Percentiles rank a stretch among this genome's conserved stretches.
phyloP scores from a whole-genome alignment of 148 eudicot genomes.

The Selenicereus undatus region DNA sequence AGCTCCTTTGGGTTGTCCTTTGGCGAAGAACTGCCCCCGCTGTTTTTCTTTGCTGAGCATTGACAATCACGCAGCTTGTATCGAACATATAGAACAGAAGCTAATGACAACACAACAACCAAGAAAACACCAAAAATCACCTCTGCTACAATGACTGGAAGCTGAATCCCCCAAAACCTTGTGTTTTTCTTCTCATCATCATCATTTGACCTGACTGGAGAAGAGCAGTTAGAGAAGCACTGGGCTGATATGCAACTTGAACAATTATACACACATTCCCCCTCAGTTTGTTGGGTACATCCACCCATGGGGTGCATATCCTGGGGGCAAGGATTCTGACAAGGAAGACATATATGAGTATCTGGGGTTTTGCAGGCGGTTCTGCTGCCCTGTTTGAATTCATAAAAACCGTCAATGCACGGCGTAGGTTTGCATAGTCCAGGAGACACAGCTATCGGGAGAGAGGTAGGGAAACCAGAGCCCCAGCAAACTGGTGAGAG shows the following conservation, averaged over 20 bases:
- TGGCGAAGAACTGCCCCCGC: conserved; percentile 29
- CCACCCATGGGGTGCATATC: conserved; percentile 48
- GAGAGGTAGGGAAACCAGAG: conserved; percentile 55
- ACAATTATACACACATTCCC: conserved; percentile 58
- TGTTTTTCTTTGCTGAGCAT: conserved; percentile 41
- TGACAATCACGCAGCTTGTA: conserved; percentile 69
- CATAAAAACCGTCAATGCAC: conserved; percentile 50
- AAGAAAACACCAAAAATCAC: conserved; percentile 58
- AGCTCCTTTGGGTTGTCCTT: conserved; percentile 57
- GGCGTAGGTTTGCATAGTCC: conserved; percentile 51
- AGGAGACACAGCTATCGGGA: conserved; percentile 66
- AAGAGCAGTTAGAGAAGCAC: conserved; percentile 54
- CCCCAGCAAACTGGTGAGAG: conserved; percentile 81
- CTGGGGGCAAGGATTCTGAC: conserved; percentile 50
- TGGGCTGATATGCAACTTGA: conserved; percentile 55
- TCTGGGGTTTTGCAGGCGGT: conserved; percentile 47
- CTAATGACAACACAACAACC: conserved; percentile 44
- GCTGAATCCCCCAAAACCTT: conserved; percentile 70
- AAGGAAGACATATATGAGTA: conserved; percentile 65
- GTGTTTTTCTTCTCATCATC: conserved; percentile 28
- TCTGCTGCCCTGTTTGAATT: conserved; percentile 43
- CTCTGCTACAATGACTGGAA: conserved; percentile 72
- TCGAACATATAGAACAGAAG: conserved; percentile 57
- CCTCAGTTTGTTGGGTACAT: conserved; percentile 43
- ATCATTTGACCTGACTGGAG: conserved; percentile 9